Percentiles rank a stretch among this genome's conserved stretches.
These are phyloP conservation scores for Histomonas meleagridis DNA, from an alignment of 208 protist genomes.

Conservation along the genomic window DNA sequence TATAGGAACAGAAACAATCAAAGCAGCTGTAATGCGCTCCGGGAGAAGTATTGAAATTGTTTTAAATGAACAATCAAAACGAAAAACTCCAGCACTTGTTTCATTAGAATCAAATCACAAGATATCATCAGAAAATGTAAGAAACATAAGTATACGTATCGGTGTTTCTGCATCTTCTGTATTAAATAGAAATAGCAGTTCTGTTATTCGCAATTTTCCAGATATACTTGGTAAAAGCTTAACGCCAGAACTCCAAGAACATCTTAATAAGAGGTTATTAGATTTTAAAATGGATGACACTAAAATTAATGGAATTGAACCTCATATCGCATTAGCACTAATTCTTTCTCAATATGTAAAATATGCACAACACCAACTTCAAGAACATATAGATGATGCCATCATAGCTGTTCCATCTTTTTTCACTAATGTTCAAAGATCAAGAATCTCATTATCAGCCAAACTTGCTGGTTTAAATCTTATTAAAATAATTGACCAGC, in stretches of 20 bases:
- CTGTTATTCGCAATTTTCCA: neutral
- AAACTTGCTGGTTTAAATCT: neutral
- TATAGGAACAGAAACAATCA: neutral
- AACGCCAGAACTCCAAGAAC: neutral
- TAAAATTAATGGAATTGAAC: neutral
- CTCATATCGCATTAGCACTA: neutral
- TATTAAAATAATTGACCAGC: neutral
- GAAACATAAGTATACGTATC: neutral
- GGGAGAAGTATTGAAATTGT: neutral
- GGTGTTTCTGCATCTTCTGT: neutral
- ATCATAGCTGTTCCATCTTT: neutral
- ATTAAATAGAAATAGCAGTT: neutral
- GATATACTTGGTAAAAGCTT: neutral
- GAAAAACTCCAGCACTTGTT: neutral
- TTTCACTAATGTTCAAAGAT: neutral
- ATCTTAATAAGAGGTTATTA: neutral
- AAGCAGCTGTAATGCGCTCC: neutral
- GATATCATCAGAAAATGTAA: neutral
- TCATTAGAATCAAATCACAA: neutral
- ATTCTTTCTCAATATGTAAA: neutral
- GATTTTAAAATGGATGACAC: neutral
- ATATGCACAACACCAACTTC: neutral
- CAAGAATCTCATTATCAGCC: neutral
- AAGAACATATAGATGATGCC: neutral
- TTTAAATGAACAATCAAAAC: conserved; percentile 34